These are phyloP conservation scores for Xylaria sp. DNA, from an alignment of 2,329 filamentous ascomycete species.

Conservation along the genomic window DNA sequence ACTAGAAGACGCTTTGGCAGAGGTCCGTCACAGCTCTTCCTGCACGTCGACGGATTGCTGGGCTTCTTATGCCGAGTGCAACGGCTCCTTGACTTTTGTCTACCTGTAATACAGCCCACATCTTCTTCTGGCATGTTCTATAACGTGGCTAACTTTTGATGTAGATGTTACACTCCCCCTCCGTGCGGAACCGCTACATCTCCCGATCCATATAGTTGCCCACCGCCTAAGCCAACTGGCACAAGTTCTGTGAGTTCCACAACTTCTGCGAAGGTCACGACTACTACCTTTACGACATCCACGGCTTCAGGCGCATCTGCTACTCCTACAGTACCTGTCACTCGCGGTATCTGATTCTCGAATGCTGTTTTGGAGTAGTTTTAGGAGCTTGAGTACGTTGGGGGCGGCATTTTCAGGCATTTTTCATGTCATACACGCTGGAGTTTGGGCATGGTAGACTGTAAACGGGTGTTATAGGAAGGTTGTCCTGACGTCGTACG, in stretches of 20 bases:
- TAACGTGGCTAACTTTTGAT: slow-evolving; percentile 5
- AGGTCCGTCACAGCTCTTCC: background rate
- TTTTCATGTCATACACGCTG: background rate
- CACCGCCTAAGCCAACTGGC: slow-evolving; percentile 7
- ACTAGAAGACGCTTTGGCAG: background rate
- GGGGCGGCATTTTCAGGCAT: too few species aligned
- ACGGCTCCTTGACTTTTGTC: slow-evolving; percentile 36
- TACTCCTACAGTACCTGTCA: background rate
- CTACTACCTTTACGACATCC: slow-evolving; percentile 1
- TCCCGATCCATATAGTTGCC: slow-evolving; percentile 33
- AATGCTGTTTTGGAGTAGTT: background rate
- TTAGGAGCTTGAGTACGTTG: too few species aligned
- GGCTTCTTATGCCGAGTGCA: slow-evolving; percentile 36
- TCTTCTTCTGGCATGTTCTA: background rate
- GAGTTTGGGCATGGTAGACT: background rate
- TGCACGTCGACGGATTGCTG: slow-evolving; percentile 36
- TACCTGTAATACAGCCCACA: slow-evolving; percentile 29
- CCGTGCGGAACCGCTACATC: slow-evolving; percentile 37
- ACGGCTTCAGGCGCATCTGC: background rate
- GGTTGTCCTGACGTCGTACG: background rate
- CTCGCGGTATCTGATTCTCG: background rate
- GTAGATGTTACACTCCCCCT: slow-evolving; percentile 40
- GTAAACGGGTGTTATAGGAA: background rate
- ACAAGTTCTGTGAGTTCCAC: background rate
- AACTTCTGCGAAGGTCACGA: background rate